Base-by-base conservation (phyloP, 441 rosid genomes). In the Pelargonium myrrhifolium region DNA sequence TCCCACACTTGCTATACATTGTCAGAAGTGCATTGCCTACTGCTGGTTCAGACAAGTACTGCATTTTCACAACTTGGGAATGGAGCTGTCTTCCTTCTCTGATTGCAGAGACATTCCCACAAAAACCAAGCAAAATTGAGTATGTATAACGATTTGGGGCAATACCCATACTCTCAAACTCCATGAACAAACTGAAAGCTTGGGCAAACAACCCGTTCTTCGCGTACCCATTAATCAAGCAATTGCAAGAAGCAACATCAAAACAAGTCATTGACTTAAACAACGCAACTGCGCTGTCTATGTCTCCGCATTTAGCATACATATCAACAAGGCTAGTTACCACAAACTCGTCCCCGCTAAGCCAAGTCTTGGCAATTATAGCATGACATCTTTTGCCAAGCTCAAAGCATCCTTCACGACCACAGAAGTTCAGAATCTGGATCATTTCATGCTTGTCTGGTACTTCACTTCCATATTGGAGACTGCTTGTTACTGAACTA, bases 241-340 rank as follows among this genome's bases (percentile, higher is more conserved):
- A 80, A 64, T 81, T 78, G 68, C 65, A 74, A 8, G 68, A 4
- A 59, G 80, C 77, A 72, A 72, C 67, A 72, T 78, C 82, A 8
- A 56, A 55, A 65, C 15, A 49, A 20, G 28, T 47, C 70, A 68
- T 67, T 58, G 22, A 68, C 37, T 66, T 74, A 35, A 76, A 75
- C 45, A 60, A 21, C 15, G 4, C 26, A 53, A 74, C 60, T 4
- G 80, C 80, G 11, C 74, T 67, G 18, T 61, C 74, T 8, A 74
- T 47, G 11, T 65, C 71, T 49, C 77, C 77, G 69, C 82, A 74
- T 74, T 76, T 81, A 24, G 79, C 75, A 70, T 78, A 81, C 84
- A 78, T 78, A 62, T 76, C 77, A 37, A 78, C 40, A 56, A 81
- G 77, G 64, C 79, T 80, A 40, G 79, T 76, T 3, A 53, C 31